Evolutionary conservation across 345 rosid species (phyloP).

Genomic region (Cochlearia excelsa): DNA sequence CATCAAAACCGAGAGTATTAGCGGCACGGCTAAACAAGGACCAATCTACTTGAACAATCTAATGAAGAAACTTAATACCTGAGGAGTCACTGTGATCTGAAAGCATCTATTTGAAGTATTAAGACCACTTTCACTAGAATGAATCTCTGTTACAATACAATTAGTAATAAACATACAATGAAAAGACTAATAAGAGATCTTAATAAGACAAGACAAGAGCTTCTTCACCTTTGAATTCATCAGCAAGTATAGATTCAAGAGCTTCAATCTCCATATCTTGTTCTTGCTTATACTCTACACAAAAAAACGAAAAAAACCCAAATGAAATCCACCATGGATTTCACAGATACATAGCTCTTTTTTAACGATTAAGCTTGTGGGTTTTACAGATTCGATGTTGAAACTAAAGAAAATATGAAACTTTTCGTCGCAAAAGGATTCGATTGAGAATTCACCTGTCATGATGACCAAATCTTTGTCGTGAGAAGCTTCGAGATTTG

Average conservation of each 20-base stretch:
- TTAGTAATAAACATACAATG: conserved; percentile 9
- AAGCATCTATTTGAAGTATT: conserved; percentile 84
- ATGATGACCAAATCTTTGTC: conserved; percentile 22
- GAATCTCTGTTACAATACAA: conserved; percentile 59
- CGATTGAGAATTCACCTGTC: conserved; percentile 30
- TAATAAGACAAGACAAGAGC: no score
- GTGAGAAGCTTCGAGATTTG: conserved; percentile 15
- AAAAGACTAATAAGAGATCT: neutral
- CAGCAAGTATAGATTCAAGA: conserved; percentile 88
- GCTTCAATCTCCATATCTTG: conserved; percentile 99
- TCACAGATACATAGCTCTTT: neutral
- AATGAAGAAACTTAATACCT: conserved; percentile 44
- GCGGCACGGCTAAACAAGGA: neutral
- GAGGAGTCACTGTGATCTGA: conserved; percentile 71
- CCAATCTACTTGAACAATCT: conserved; percentile 5
- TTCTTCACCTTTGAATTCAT: conserved; percentile 79
- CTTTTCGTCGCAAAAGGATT: neutral
- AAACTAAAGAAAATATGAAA: conserved; percentile 1
- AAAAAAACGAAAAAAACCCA: neutral
- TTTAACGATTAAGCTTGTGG: no score
- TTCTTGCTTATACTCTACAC: conserved; percentile 70
- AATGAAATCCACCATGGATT: neutral
- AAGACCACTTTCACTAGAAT: conserved; percentile 84
- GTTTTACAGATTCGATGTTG: neutral
- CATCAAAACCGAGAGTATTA: no score